Conservation (phyloP, 768 basidiomycete genomes). For the Panellus pusillus region DNA sequence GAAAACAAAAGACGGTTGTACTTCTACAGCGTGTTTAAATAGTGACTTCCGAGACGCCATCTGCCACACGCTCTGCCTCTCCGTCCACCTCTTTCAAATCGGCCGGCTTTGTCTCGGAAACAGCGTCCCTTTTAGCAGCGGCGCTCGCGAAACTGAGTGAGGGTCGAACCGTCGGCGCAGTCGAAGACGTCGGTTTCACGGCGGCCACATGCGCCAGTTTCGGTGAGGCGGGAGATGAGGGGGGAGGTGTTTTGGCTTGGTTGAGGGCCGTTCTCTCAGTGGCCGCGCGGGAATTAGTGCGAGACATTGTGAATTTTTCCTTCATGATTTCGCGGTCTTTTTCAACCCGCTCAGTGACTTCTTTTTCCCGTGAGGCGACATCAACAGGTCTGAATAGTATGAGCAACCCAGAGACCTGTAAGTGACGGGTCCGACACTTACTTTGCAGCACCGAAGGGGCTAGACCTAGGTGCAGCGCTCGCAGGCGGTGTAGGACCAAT, state of each 20-base stretch:
- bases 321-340: constrained; percentile 61
- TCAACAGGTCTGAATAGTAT: constrained; percentile 71
- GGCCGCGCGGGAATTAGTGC: constrained; percentile 50
- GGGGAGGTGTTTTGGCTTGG: constrained; percentile 34
- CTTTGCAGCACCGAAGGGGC: constrained; percentile 89
- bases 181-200: constrained; percentile 24
- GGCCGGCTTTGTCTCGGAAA: constrained; percentile 15
- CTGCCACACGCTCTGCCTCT: constrained; percentile 14
- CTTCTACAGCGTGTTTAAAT: constrained; percentile 22
- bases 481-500: constrained; percentile 48
- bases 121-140: constrained; percentile 52
- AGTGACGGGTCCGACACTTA: constrained; percentile 34
- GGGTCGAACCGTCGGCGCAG: constrained; percentile 60
- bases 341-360: constrained; percentile 69
- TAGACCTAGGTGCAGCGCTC: constrained; percentile 47
- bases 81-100: constrained; percentile 9
- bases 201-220: constrained; percentile 21
- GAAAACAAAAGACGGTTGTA: constrained; percentile 10
- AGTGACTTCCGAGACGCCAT: constrained; percentile 19
- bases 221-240: constrained; percentile 29
- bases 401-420: neutral
- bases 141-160: constrained; percentile 82
- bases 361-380: constrained; percentile 71
- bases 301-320: constrained; percentile 53
- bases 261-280: constrained; percentile 43